Conservation (phyloP, 2,329 filamentous ascomycete species). For the Endothia cerciana region DNA sequence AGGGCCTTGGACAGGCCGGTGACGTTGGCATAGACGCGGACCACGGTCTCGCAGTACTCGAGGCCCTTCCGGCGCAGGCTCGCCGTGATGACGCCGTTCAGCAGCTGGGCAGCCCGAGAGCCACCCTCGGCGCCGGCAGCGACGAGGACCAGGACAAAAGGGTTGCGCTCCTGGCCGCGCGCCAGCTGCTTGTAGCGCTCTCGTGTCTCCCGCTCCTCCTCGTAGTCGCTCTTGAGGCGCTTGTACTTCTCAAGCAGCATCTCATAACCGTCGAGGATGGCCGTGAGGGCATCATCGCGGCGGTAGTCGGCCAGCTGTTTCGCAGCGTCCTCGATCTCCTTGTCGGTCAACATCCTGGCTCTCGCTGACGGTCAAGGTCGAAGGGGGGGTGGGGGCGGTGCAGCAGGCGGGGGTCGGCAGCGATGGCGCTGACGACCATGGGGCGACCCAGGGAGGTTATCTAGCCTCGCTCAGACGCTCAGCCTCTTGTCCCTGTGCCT, state of each 20-base stretch:
- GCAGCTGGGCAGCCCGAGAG: slow-evolving; percentile 54
- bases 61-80: slow-evolving; percentile 52
- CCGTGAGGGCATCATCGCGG: slow-evolving; percentile 33
- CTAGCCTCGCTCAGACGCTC: too few relatives aligned
- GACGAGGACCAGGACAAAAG: slow-evolving; percentile 62
- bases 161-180: slow-evolving; percentile 53
- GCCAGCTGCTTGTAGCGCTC: slow-evolving; percentile 60
- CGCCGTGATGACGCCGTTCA: slow-evolving; percentile 55
- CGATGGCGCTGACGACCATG: neutral
- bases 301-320: slow-evolving; percentile 40
- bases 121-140: slow-evolving; percentile 56
- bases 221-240: slow-evolving; percentile 59
- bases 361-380: neutral
- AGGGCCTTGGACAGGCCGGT: slow-evolving; percentile 55
- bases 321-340: slow-evolving; percentile 36
- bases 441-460: too few relatives aligned
- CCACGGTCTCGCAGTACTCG: slow-evolving; percentile 56
- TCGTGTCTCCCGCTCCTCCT: slow-evolving; percentile 56
- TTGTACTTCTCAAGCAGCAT: slow-evolving; percentile 57
- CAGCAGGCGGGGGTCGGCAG: neutral
- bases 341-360: slow-evolving; percentile 34
- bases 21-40: slow-evolving; percentile 61
- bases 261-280: slow-evolving; percentile 34
- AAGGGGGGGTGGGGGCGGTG: neutral
- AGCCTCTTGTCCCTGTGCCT: too few relatives aligned